Evolutionary conservation across 2,329 filamentous ascomycete species (phyloP), one percentile per base, ranked within the genome.

Genomic region (Sporothrix pallida): DNA sequence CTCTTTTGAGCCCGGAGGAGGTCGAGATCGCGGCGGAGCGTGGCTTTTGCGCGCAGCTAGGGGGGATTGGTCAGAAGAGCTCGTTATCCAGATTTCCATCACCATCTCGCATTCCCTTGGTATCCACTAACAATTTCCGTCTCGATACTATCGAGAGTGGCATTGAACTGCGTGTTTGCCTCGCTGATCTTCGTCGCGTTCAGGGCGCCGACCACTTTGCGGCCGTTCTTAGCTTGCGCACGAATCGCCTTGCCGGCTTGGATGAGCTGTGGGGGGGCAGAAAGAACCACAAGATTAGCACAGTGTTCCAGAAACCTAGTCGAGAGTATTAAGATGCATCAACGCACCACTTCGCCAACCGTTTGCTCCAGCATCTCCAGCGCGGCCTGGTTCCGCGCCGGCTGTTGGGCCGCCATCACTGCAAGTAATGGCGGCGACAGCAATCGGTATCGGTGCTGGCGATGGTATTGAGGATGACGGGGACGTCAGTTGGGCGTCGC

Each of bases 181-280:
- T 86, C 84, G 46, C 83, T 81, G 72, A 88, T 79, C 77, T 84
- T 86, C 62, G 81, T 79, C 71, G 83, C 83, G 73, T 79, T 78
- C 78, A 79, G 54, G 77, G 78, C 75, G 78, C 78, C 78, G 15
- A 78, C 76, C 17, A 82, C 82, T 73, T 81, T 83, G 56, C 83
- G 81, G 15, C 83, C 82, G 75, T 87, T 85, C 76, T 83, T 85
- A 44, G 82, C 81, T 52, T 84, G 84, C 1, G 84, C 81, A 68
- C 83, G 87, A 13, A 90, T 81, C 20, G 87, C 86, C 78, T 88
- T 90, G 17, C 87, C 88, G 1, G 86, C 87, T 79, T 90, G 86
- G 15, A 90, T 83, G 37, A 90, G 84, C 88, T 90, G 74, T 15
- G 54, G 17, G 12, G 3, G 8, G 15, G n/a, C 12, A 26, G n/a